Conservation (phyloP, 768 basidiomycete species). For the Kwoniella sp. region DNA sequence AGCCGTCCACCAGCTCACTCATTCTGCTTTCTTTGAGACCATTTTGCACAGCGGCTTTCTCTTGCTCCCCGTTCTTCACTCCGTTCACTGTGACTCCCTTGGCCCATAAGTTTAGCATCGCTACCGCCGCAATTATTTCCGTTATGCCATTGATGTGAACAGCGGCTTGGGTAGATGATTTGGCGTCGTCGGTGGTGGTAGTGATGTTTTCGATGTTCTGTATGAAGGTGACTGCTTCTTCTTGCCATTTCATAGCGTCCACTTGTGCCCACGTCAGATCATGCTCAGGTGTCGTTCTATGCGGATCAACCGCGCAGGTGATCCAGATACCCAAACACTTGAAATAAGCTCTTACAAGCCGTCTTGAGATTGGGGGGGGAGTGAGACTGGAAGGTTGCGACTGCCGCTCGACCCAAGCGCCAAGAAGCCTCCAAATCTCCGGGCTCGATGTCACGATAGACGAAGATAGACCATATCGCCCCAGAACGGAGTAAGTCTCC, state of each 20-base stretch:
- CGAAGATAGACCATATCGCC: conserved; percentile 75
- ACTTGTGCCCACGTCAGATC: conserved; percentile 89
- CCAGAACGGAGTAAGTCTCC: conserved; percentile 67
- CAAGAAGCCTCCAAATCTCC: conserved; percentile 63
- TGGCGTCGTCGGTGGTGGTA: not conserved
- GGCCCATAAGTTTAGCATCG: conserved; percentile 67
- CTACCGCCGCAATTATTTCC: conserved; percentile 58
- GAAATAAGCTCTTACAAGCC: conserved; percentile 61
- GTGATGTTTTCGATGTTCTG: not conserved
- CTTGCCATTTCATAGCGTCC: conserved; percentile 73
- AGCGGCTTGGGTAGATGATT: too few relatives aligned
- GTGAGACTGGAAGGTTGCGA: not conserved
- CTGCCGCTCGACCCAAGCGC: conserved; percentile 29
- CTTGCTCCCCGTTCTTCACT: conserved; percentile 66
- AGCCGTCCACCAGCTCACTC: not conserved
- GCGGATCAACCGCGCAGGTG: conserved; percentile 84
- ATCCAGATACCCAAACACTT: conserved; percentile 71
- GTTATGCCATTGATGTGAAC: too few relatives aligned
- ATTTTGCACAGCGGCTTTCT: conserved; percentile 57
- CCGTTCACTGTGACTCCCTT: conserved; percentile 77
- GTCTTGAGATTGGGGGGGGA: not conserved
- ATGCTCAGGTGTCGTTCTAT: conserved; percentile 79
- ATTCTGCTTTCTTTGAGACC: conserved; percentile 18
- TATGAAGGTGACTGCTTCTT: conserved; percentile 55
- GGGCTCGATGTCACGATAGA: conserved; percentile 68